Conservation (phyloP, 1,284 basidiomycete genomes). For the Malassezia furfur region DNA sequence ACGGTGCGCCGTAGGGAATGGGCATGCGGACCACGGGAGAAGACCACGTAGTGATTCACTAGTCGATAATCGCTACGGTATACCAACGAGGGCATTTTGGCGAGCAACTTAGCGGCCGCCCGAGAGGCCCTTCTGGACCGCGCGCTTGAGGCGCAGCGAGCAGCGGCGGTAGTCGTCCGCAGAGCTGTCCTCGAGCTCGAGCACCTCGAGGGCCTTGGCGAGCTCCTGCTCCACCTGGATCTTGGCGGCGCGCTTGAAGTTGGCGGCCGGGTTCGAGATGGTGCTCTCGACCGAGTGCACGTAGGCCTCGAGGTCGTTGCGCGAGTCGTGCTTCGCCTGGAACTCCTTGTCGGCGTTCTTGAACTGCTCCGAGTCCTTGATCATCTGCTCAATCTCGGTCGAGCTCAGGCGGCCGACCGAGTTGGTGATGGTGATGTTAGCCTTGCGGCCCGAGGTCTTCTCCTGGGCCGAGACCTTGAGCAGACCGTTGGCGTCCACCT, state of each 20-base stretch:
- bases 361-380: slow-evolving; percentile 49
- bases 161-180: slow-evolving; percentile 46
- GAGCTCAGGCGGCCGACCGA: slow-evolving; percentile 44
- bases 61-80: neutral
- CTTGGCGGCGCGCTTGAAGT: slow-evolving; percentile 46
- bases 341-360: slow-evolving; percentile 48
- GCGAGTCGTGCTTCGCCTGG: slow-evolving; percentile 47
- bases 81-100: no score
- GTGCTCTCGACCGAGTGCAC: slow-evolving; percentile 46
- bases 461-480: slow-evolving; percentile 47
- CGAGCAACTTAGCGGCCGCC: slow-evolving; percentile 30
- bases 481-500: slow-evolving; percentile 48
- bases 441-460: slow-evolving; percentile 47
- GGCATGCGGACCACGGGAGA: neutral
- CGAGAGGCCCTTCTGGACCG: slow-evolving; percentile 45
- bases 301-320: slow-evolving; percentile 48
- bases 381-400: slow-evolving; percentile 49
- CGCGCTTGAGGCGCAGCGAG: slow-evolving; percentile 45
- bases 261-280: slow-evolving; percentile 44
- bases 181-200: slow-evolving; percentile 44
- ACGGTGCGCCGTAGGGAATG: no score
- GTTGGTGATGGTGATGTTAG: slow-evolving; percentile 49
- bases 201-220: slow-evolving; percentile 48
- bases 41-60: no score
- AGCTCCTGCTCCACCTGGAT: slow-evolving; percentile 48